phyloP scores from a whole-genome alignment of 495 filamentous ascomycete genomes.

The Aspergillus steynii region DNA sequence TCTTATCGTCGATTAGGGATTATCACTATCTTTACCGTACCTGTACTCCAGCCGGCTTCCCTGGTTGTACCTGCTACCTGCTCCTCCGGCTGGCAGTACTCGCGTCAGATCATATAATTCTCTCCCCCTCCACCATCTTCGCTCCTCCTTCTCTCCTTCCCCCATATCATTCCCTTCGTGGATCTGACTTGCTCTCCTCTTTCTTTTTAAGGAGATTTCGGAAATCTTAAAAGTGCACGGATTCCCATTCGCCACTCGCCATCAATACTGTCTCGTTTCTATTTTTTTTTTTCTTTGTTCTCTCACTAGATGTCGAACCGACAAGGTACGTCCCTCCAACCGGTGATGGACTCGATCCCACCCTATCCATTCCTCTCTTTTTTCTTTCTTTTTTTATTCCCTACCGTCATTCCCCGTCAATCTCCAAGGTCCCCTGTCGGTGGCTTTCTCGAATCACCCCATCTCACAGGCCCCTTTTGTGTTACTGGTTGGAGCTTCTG shows the following conservation, averaged over 20 bases:
- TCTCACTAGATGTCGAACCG: conserved; percentile 24
- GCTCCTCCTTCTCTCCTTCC: conserved; percentile 18
- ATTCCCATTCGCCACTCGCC: background rate
- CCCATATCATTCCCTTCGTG: background rate
- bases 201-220: background rate
- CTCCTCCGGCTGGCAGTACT: background rate
- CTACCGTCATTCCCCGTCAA: background rate
- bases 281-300: conserved; percentile 6
- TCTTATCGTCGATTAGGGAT: too few species aligned
- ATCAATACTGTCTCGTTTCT: background rate
- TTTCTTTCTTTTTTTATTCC: background rate
- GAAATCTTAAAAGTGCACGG: background rate
- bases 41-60: background rate
- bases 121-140: conserved; percentile 12
- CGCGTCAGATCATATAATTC: conserved; percentile 11
- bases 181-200: too few species aligned
- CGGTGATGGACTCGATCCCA: conserved; percentile 10
- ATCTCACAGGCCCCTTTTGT: conserved; percentile 15
- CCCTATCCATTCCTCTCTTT: conserved; percentile 5
- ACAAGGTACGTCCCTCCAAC: conserved; percentile 18
- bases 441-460: background rate
- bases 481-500: conserved; percentile 19
- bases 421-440: background rate
- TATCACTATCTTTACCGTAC: background rate
- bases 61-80: background rate